Base-by-base conservation (phyloP, 2,329 filamentous ascomycete genomes). In the Colletotrichum lupini region DNA sequence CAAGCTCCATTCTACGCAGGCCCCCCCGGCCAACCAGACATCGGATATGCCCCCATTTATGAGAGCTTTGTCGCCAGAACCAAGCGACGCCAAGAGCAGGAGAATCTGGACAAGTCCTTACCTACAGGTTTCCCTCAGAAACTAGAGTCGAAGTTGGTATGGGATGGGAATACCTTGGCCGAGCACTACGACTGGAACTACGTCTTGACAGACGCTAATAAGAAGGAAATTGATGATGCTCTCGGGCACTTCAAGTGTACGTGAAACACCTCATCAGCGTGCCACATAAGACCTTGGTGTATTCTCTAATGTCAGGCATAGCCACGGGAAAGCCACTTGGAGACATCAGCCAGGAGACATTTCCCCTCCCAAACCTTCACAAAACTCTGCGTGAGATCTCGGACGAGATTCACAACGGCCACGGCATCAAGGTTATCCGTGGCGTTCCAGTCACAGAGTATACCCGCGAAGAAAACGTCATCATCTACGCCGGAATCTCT, bases 391-490 rank as follows among this genome's bases (percentile, higher is more conserved):
- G 89, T 3, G 80, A 80, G 0, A 79, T 91, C 11, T 90, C 89
- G 0, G 76, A 82, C 11, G 88, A 91, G 71, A 79, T 92, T 1
- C 89, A 92, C 77, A 80, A 82, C 32, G 89, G 90, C 2, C 86
- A 87, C 62, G 91, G 91, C 2, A 92, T 92, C 82, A 88, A 88
- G 60, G 89, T 92, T 2, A 78, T 93, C 19, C 87, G 89, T 2
- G 91, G 91, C 6, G 77, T 92, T 0, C 84, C 85, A 1, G 86
- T 90, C 0, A 83, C 86, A 11, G 81, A 82, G 4, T 86, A 91
- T 77, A 84, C 83, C 0, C 85, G 86, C 22, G 87, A 91, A 73
- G 89, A 92, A 2, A 91, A 90, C 71, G 77, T 90, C 35, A 86
- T 88, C 74, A 87, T 92, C 72, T 92, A 91, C 76, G 84, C 88